phyloP scores from a whole-genome alignment of 192 early-diverging fungal species.

The Entophlyctis luteolus region DNA sequence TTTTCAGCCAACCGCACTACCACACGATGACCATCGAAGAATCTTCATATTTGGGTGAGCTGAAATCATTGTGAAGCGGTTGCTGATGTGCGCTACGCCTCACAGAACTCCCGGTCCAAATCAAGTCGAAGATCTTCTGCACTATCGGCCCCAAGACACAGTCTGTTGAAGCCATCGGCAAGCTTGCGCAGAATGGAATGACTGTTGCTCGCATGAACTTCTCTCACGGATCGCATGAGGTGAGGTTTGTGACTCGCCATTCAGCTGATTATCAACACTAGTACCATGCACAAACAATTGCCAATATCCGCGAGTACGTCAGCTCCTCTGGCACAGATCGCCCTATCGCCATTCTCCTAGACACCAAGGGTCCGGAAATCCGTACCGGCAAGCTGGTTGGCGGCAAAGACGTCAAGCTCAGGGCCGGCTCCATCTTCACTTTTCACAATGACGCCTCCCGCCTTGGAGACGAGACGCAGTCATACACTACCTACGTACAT shows the following conservation, averaged over 20 bases:
- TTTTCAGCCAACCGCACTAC: not conserved
- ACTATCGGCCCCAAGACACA: slow-evolving; percentile 59
- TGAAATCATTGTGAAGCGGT: too few relatives aligned
- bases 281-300: slow-evolving; percentile 51
- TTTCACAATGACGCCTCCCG: slow-evolving; percentile 51
- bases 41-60: too few relatives aligned
- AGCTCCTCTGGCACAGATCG: slow-evolving; percentile 33
- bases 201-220: slow-evolving; percentile 57
- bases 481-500: slow-evolving; percentile 47
- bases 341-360: slow-evolving; percentile 49
- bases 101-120: slow-evolving; percentile 48
- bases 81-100: too few relatives aligned
- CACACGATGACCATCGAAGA: too few relatives aligned
- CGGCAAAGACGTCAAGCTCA: slow-evolving; percentile 40
- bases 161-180: slow-evolving; percentile 42
- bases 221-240: slow-evolving; percentile 54
- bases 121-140: slow-evolving; percentile 57
- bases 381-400: slow-evolving; percentile 55
- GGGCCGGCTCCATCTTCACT: slow-evolving; percentile 38
- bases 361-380: slow-evolving; percentile 60
- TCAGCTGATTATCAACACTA: not conserved
- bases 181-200: slow-evolving; percentile 52
- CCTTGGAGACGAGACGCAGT: slow-evolving; percentile 49
- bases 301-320: slow-evolving; percentile 42
- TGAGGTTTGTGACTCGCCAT: not conserved